A percentile compares a stretch with the other conserved stretches of the same genome.
These are phyloP conservation scores for Filobasidium floriforme DNA, from an alignment of 768 basidiomycete genomes.

Conservation along the genomic window DNA sequence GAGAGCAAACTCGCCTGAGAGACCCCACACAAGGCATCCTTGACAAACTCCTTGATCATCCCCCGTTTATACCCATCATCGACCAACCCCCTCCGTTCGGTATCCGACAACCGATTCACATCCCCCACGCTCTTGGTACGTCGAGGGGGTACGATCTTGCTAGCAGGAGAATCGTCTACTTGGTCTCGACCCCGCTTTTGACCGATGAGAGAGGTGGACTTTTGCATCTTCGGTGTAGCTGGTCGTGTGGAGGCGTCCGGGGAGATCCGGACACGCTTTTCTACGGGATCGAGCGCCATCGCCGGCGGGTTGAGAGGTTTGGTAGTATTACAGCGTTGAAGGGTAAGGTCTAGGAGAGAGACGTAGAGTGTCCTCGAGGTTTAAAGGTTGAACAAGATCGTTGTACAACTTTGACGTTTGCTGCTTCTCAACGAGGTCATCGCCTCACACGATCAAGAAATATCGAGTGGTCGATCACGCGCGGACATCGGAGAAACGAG, in stretches of 20 bases:
- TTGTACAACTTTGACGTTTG: no score
- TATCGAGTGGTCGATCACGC: background rate
- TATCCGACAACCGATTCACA: conserved; percentile 18
- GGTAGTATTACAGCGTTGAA: background rate
- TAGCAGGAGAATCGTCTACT: conserved; percentile 13
- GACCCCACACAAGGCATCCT: conserved; percentile 40
- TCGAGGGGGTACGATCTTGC: conserved; percentile 19
- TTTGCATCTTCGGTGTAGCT: background rate
- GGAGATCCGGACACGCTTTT: background rate
- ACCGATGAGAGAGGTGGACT: conserved; percentile 14
- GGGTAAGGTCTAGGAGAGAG: background rate
- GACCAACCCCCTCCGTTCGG: conserved; percentile 5
- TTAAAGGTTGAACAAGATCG: no score
- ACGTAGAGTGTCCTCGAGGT: no score
- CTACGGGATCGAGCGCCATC: background rate
- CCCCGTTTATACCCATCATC: conserved; percentile 37
- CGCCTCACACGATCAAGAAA: background rate
- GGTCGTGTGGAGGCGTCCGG: background rate
- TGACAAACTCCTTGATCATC: conserved; percentile 45
- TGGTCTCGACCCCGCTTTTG: conserved; percentile 14
- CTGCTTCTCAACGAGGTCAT: no score
- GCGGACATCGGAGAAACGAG: background rate
- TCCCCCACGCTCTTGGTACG: conserved; percentile 41
- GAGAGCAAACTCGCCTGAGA: conserved; percentile 27
- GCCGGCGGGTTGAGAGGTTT: background rate